These are phyloP conservation scores for Isatis tinctoria DNA, from an alignment of 345 rosid genomes.

Conservation along the genomic window DNA sequence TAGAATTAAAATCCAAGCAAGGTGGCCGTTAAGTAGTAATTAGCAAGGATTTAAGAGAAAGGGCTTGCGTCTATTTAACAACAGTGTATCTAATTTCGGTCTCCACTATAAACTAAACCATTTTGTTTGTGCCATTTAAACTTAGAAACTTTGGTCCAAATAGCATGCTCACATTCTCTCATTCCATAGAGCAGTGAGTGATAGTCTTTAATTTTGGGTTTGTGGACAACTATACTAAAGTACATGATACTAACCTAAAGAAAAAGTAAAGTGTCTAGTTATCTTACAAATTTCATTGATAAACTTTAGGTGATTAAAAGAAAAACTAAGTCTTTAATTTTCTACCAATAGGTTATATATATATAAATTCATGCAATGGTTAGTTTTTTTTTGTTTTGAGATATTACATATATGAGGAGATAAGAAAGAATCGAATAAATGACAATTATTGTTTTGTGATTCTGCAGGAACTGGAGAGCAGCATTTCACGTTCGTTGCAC, in stretches of 20 bases:
- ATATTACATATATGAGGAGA: neutral
- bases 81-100: neutral
- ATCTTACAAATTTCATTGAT: neutral
- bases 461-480: neutral
- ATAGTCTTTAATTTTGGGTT: neutral
- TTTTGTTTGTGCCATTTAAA: neutral
- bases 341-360: too few relatives aligned
- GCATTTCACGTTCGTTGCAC: constrained; percentile 29
- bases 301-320: neutral
- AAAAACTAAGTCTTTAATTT: neutral
- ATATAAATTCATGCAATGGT: neutral
- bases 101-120: neutral
- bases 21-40: neutral
- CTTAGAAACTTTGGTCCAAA: neutral
- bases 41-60: neutral
- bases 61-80: neutral
- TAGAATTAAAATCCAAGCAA: neutral
- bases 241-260: neutral
- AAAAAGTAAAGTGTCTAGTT: neutral
- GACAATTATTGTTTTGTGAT: constrained; percentile 22
- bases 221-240: neutral
- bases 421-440: constrained; percentile 21
- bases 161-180: neutral
- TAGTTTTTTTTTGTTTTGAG: neutral
- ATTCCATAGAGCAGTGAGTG: neutral